Conservation (phyloP, 2,329 filamentous ascomycete species). For the Pestalotiopsis sp. region DNA sequence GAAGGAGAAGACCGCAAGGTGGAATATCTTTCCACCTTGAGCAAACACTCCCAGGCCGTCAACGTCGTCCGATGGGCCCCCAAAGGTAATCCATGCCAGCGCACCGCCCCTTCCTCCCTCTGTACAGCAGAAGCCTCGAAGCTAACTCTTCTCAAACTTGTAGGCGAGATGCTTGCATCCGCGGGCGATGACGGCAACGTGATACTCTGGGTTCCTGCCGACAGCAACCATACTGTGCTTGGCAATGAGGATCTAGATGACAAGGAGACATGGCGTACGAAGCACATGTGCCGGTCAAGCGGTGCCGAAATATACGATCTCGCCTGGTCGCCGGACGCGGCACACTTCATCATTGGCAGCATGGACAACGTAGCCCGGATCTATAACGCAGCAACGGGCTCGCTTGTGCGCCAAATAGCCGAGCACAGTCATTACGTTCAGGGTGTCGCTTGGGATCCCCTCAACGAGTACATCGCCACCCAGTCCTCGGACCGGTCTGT, state of each 20-base stretch:
- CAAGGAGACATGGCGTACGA: conserved; percentile 94
- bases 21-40: conserved; percentile 86
- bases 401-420: conserved; percentile 84
- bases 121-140: background rate
- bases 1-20: conserved; percentile 86
- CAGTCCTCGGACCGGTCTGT: conserved; percentile 98
- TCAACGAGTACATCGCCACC: conserved; percentile 97
- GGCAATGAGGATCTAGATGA: conserved; percentile 87
- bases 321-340: conserved; percentile 96
- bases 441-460: conserved; percentile 95
- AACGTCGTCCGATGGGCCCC: conserved; percentile 97
- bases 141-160: background rate
- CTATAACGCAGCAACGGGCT: conserved; percentile 85
- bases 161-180: conserved; percentile 90
- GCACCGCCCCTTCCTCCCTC: background rate
- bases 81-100: conserved; percentile 61
- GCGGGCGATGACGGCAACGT: conserved; percentile 98
- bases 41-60: conserved; percentile 94
- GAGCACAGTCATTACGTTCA: conserved; percentile 99
- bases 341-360: conserved; percentile 96
- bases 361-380: conserved; percentile 99
- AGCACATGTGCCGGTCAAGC: conserved; percentile 95
- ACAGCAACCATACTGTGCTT: conserved; percentile 67
- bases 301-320: conserved; percentile 97
- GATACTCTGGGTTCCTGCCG: conserved; percentile 90